phyloP scores from a whole-genome alignment of 1,139 yeast genomes.

The Saccharomyces hybrid region DNA sequence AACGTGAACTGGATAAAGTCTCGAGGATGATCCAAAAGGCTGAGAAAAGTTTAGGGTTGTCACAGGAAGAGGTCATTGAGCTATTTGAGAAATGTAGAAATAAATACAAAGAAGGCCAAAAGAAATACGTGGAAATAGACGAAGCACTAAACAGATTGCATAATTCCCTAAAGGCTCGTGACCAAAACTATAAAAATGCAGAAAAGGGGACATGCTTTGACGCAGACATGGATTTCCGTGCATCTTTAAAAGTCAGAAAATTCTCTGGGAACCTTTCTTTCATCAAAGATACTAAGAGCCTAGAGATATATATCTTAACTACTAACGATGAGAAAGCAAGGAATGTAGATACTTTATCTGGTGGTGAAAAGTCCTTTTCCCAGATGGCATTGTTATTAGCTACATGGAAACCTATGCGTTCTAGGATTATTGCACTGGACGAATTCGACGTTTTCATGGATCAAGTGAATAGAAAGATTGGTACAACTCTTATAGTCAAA shows the following conservation, averaged over 20 bases:
- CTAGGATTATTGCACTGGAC: slow-evolving; percentile 81
- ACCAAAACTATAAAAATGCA: slow-evolving; percentile 43
- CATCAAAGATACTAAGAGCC: slow-evolving; percentile 43
- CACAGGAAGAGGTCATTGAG: slow-evolving; percentile 36
- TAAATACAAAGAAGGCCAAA: slow-evolving; percentile 32
- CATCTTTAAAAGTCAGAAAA: slow-evolving; percentile 58
- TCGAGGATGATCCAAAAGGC: slow-evolving; percentile 32
- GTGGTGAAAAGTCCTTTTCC: slow-evolving; percentile 93
- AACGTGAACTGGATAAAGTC: slow-evolving; percentile 32
- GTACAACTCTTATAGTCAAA: slow-evolving; percentile 64
- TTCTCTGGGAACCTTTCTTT: slow-evolving; percentile 66
- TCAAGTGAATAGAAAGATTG: slow-evolving; percentile 75
- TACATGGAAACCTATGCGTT: slow-evolving; percentile 89
- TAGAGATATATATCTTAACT: slow-evolving; percentile 51
- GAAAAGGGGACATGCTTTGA: slow-evolving; percentile 37
- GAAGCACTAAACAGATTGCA: slow-evolving; percentile 31
- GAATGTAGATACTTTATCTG: slow-evolving; percentile 78
- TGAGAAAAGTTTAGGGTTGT: slow-evolving; percentile 37
- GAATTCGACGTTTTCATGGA: slow-evolving; percentile 99
- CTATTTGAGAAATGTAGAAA: slow-evolving; percentile 33
- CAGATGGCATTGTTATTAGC: slow-evolving; percentile 83
- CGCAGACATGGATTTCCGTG: slow-evolving; percentile 48
- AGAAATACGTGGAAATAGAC: slow-evolving; percentile 28
- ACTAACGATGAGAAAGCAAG: slow-evolving; percentile 51
- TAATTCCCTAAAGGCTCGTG: slow-evolving; percentile 41